Evolutionary conservation across 2,329 filamentous ascomycete species (phyloP).

Genomic region (Kalmusia sp.): DNA sequence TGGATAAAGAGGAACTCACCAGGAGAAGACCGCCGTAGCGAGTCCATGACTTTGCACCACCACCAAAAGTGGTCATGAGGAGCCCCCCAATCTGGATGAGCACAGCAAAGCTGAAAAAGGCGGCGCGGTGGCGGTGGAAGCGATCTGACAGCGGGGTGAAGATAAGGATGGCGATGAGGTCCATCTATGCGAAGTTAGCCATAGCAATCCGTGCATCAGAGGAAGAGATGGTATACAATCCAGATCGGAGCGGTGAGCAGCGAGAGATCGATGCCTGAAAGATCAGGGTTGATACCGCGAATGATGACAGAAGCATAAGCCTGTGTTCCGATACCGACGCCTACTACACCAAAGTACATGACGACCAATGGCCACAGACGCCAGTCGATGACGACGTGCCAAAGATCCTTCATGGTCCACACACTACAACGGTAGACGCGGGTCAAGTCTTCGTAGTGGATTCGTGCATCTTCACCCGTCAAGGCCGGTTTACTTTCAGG

Average conservation of each 20-base stretch:
- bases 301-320: constrained; percentile 90
- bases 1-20: constrained; percentile 52
- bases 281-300: constrained; percentile 73
- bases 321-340: constrained; percentile 89
- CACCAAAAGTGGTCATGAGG: constrained; percentile 78
- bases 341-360: constrained; percentile 96
- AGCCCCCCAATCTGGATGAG: constrained; percentile 83
- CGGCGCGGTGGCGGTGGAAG: constrained; percentile 78
- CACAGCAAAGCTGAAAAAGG: constrained; percentile 81
- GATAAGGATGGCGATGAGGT: constrained; percentile 84
- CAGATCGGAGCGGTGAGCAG: constrained; percentile 90
- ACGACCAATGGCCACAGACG: constrained; percentile 83
- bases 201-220: neutral
- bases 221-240: constrained; percentile 64
- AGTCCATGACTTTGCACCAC: constrained; percentile 73
- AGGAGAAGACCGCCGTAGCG: constrained; percentile 89
- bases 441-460: constrained; percentile 84
- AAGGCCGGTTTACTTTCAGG: constrained; percentile 75
- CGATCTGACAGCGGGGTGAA: constrained; percentile 86
- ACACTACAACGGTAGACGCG: constrained; percentile 78
- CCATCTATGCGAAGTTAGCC: constrained; percentile 65
- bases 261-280: constrained; percentile 78
- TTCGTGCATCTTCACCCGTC: constrained; percentile 75
- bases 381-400: constrained; percentile 80
- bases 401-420: constrained; percentile 77